Conservation (phyloP, 2,329 filamentous ascomycete species). For the Neurospora sp. region DNA sequence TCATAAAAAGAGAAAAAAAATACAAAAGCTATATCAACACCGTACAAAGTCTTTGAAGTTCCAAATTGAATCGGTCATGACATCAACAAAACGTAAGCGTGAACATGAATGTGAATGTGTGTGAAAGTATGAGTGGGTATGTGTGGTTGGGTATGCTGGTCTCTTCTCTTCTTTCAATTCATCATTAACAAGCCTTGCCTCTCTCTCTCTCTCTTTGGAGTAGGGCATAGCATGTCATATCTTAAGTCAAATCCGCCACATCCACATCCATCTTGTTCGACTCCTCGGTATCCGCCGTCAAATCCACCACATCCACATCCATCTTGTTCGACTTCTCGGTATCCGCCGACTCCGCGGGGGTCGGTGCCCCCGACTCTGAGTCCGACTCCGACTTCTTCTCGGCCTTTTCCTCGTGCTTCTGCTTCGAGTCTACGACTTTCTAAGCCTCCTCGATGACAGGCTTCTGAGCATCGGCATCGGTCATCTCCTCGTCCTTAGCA, state of each 20-base stretch:
- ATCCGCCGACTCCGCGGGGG: background rate
- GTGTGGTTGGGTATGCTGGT: background rate
- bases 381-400: background rate
- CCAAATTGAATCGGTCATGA: background rate
- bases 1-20: background rate
- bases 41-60: background rate
- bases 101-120: background rate
- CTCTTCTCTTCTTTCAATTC: background rate
- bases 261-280: background rate
- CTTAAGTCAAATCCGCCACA: background rate
- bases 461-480: slow-evolving; percentile 46
- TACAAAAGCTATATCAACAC: background rate
- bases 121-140: background rate
- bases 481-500: slow-evolving; percentile 51
- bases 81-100: background rate
- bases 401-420: background rate
- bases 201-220: background rate
- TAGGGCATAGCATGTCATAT: background rate
- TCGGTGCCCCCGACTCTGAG: background rate
- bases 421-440: background rate
- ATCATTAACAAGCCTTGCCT: background rate
- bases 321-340: background rate
- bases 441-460: slow-evolving; percentile 37
- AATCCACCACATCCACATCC: too few species aligned
- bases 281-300: too few species aligned